A percentile compares a stretch with the other conserved stretches of the same genome.
These are phyloP conservation scores for Pistacia integerrima DNA, from an alignment of 345 rosid species.

Conservation along the genomic window DNA sequence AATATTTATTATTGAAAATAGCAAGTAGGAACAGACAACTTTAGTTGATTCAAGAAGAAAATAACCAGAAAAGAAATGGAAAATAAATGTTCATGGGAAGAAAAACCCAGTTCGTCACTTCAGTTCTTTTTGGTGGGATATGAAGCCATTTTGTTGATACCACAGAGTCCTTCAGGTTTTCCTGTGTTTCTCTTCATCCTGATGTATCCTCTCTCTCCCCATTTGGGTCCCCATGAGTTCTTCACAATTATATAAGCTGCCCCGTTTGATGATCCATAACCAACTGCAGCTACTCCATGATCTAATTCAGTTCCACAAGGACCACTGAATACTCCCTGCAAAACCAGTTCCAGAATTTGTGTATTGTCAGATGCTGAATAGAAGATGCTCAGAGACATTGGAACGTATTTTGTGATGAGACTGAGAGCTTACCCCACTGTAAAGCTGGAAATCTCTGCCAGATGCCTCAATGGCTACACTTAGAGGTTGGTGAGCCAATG, in stretches of 20 bases:
- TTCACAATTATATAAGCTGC: slow-evolving; percentile 37
- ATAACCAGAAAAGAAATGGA: neutral
- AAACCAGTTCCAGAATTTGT: neutral
- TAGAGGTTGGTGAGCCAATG: slow-evolving; percentile 77
- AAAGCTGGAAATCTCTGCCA: slow-evolving; percentile 74
- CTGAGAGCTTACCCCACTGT: slow-evolving; percentile 54
- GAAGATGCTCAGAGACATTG: slow-evolving; percentile 1
- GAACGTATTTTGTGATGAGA: neutral
- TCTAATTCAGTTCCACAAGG: slow-evolving; percentile 38
- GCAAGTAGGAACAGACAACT: neutral
- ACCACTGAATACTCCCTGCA: slow-evolving; percentile 42
- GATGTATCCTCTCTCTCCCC: slow-evolving; percentile 46
- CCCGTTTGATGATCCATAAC: slow-evolving; percentile 42
- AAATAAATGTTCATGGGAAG: neutral
- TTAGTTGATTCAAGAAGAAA: neutral
- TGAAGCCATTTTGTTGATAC: slow-evolving; percentile 52
- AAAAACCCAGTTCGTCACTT: neutral
- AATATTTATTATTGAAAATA: neutral
- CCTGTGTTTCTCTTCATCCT: slow-evolving; percentile 45
- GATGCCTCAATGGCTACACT: slow-evolving; percentile 83
- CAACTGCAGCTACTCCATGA: slow-evolving; percentile 50
- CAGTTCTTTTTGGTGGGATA: slow-evolving; percentile 33
- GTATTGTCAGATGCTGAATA: neutral
- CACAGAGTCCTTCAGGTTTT: slow-evolving; percentile 44
- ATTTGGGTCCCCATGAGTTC: slow-evolving; percentile 51